Evolutionary conservation across 2,329 filamentous ascomycete genomes (phyloP), one percentile per base, ranked within the genome.

Genomic region (Colletotrichum endophyticum): DNA sequence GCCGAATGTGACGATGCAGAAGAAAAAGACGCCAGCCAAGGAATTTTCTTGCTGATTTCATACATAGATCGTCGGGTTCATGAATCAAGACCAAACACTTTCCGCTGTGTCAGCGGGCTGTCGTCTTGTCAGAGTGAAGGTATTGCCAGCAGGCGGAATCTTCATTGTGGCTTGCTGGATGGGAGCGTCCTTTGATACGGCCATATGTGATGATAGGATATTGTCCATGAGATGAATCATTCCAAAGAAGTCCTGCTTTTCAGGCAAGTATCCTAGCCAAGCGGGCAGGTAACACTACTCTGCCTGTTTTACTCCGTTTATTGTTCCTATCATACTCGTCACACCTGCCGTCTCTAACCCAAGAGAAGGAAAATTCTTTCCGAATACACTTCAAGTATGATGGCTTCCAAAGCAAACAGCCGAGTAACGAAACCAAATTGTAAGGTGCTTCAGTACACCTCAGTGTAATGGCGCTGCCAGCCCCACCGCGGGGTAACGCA

Each of bases 401-500:
- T 34, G 11, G 4, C 32, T 34, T 12, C 2, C 11, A 34, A 34
- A 34, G 11, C 44, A 30, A 30, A 30, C 30, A 30, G 30, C 30
- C 30, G 30, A 30, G 8, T 30, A 11, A 11, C 9, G 6, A 28
- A 39, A 27, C 25, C 53, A 2, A 57, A 28, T 57, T 57, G 3
- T 27, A 16, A 16, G 53, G 12, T 27, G 53, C 39, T 49, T 49
- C 39, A 49, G 39, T 12, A 44, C 39, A 39, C 19, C 3, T 49
- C 19, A 53, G n/a, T 53, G 44, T 13, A 22, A 53, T 53, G n/a
- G 44, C 44, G 16, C 59, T 56, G 25, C 19, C 3, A 44, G 68
- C 57, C 72, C 72, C 72, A 66, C 72, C 68, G 72, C 72, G 72
- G 72, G 72, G 72, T 75, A 75, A 11, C 44, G 67, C 57, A n/a